Evolutionary conservation across 257 asterid genomes (phyloP).

Genomic region (Nicotiana obtusifolia): DNA sequence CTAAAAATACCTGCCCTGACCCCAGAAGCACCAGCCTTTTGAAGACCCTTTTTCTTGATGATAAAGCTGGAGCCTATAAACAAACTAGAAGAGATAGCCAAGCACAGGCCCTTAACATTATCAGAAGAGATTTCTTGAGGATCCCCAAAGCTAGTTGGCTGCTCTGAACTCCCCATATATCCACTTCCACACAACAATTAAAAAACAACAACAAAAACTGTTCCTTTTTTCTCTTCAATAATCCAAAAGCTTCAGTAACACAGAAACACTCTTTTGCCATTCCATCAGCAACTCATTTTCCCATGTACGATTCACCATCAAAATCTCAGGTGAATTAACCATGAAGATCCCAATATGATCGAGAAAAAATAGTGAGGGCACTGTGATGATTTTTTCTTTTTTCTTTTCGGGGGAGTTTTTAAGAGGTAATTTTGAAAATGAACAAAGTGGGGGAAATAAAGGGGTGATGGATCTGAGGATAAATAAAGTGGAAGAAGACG

Average conservation of each 20-base stretch:
- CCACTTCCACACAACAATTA: not conserved
- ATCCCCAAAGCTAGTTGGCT: slow-evolving; percentile 8
- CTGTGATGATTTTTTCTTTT: not conserved
- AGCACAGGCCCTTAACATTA: slow-evolving; percentile 62
- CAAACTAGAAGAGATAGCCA: slow-evolving; percentile 73
- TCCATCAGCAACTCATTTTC: not conserved
- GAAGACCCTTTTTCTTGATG: slow-evolving; percentile 79
- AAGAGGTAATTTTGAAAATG: not conserved
- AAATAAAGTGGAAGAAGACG: not conserved
- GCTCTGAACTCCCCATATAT: slow-evolving; percentile 17
- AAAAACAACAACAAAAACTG: not conserved
- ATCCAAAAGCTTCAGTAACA: not conserved
- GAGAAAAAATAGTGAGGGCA: not conserved
- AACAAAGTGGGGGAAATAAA: not conserved
- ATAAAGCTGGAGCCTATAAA: slow-evolving; percentile 84
- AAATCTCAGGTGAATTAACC: not conserved
- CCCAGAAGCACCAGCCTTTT: slow-evolving; percentile 83
- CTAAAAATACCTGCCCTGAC: slow-evolving; percentile 57
- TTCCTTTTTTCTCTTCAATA: not conserved
- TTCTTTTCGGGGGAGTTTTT: not conserved
- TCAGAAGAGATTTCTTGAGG: slow-evolving; percentile 65
- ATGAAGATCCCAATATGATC: not conserved
- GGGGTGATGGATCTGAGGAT: not conserved
- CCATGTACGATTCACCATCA: not conserved
- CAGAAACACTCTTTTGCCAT: not conserved